Evolutionary conservation across 495 filamentous ascomycete species (phyloP).

Genomic region (Niebla homalea): DNA sequence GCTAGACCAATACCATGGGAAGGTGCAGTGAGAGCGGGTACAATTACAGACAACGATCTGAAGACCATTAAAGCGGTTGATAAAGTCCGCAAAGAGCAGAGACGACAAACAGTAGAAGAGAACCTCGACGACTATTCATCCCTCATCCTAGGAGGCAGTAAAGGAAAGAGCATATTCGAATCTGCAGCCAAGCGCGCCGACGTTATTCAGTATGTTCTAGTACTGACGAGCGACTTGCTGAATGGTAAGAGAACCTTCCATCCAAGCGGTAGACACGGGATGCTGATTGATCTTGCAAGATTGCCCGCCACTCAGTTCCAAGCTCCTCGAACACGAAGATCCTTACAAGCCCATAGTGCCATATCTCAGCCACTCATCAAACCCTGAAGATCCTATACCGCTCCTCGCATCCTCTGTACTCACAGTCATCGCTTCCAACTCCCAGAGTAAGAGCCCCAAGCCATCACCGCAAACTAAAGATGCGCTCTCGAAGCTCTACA

Average conservation of each 20-base stretch:
- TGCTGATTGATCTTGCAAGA: slow-evolving; percentile 36
- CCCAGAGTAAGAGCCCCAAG: slow-evolving; percentile 44
- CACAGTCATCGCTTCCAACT: slow-evolving; percentile 62
- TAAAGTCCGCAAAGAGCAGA: slow-evolving; percentile 83
- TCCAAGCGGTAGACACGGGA: neutral
- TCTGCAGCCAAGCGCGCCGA: slow-evolving; percentile 65
- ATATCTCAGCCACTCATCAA: slow-evolving; percentile 66
- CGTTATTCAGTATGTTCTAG: slow-evolving; percentile 88
- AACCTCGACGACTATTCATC: slow-evolving; percentile 65
- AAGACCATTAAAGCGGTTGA: slow-evolving; percentile 96
- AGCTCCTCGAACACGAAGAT: slow-evolving; percentile 58
- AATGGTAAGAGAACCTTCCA: slow-evolving; percentile 42
- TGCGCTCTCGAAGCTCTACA: slow-evolving; percentile 74
- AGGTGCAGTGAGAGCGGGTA: slow-evolving; percentile 83
- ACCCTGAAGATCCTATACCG: slow-evolving; percentile 73
- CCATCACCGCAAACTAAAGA: slow-evolving; percentile 46
- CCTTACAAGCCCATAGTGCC: slow-evolving; percentile 79
- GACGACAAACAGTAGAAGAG: slow-evolving; percentile 63
- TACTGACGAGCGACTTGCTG: slow-evolving; percentile 76
- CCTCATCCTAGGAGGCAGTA: slow-evolving; percentile 63
- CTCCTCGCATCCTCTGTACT: slow-evolving; percentile 83
- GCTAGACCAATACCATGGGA: slow-evolving; percentile 94
- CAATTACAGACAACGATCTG: slow-evolving; percentile 86
- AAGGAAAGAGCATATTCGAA: slow-evolving; percentile 66
- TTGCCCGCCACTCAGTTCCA: slow-evolving; percentile 59